Evolutionary conservation across 768 basidiomycete species (phyloP).

Genomic region (Rhizopogon sp.): DNA sequence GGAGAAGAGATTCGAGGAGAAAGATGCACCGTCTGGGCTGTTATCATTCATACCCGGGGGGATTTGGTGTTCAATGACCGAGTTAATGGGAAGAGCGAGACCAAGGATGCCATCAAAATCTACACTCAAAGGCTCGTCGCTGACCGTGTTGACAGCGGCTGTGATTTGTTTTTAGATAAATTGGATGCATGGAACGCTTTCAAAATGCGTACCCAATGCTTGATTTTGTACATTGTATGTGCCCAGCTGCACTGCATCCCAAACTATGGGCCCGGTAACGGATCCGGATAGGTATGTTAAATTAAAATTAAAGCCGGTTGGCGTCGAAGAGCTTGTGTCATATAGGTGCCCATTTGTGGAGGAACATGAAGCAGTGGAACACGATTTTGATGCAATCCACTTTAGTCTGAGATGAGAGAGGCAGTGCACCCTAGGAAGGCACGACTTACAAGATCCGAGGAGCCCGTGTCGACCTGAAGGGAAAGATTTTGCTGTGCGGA

Average conservation of each 20-base stretch:
- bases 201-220: conserved; percentile 49
- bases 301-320: conserved; percentile 38
- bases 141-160: conserved; percentile 58
- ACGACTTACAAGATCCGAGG: conserved; percentile 65
- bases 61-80: conserved; percentile 52
- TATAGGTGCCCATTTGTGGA: conserved; percentile 46
- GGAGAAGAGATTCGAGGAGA: conserved; percentile 68
- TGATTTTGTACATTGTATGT: conserved; percentile 61
- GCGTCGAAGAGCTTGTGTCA: conserved; percentile 43
- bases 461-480: conserved; percentile 77
- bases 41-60: conserved; percentile 40
- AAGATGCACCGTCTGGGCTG: conserved; percentile 58
- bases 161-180: conserved; percentile 1
- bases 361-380: conserved; percentile 49
- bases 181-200: neutral
- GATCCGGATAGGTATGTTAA: conserved; percentile 59
- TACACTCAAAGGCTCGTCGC: conserved; percentile 50
- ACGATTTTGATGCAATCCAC: conserved; percentile 75
- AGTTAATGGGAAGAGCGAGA: conserved; percentile 69
- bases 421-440: neutral
- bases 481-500: conserved; percentile 42
- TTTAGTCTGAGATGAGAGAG: conserved; percentile 20
- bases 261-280: conserved; percentile 60
- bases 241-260: conserved; percentile 62
- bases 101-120: conserved; percentile 68